A percentile compares a stretch with the other conserved stretches of the same genome.
Conservation (phyloP, 2,329 filamentous ascomycete genomes). For the Rasamsonia emersonii region DNA sequence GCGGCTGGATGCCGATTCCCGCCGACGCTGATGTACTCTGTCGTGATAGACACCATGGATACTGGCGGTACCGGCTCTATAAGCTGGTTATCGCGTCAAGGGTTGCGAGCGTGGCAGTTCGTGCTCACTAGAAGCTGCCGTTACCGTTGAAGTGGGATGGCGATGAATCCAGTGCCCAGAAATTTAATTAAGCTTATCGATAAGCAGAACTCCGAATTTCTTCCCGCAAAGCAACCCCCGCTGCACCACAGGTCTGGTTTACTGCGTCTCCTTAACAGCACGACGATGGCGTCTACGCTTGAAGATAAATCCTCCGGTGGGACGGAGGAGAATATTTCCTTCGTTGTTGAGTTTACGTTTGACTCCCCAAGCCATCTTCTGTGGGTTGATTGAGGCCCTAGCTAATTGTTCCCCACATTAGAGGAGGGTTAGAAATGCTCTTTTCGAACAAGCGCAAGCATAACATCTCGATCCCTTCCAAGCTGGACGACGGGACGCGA, state of each 20-base stretch:
- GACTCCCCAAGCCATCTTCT: constrained; percentile 13
- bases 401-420: no score
- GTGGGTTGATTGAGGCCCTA: constrained; percentile 3
- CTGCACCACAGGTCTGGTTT: constrained; percentile 2
- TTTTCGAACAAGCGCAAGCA: constrained; percentile 77
- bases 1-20: constrained; percentile 85
- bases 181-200: constrained; percentile 28
- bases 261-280: not conserved
- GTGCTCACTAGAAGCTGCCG: not conserved
- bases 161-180: constrained; percentile 3
- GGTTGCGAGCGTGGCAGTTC: constrained; percentile 6
- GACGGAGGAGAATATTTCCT: constrained; percentile 35
- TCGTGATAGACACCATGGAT: constrained; percentile 30
- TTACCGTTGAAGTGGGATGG: constrained; percentile 1
- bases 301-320: constrained; percentile 3
- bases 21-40: constrained; percentile 61
- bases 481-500: constrained; percentile 49
- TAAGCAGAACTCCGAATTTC: constrained; percentile 17
- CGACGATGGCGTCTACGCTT: constrained; percentile 7
- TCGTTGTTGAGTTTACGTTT: constrained; percentile 69
- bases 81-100: constrained; percentile 1
- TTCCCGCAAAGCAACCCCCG: no score
- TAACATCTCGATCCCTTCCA: constrained; percentile 57
- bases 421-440: constrained; percentile 88
- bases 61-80: constrained; percentile 6